Percentiles rank a stretch among this genome's conserved stretches.
Evolutionary conservation across 2,329 filamentous ascomycete genomes (phyloP).

Genomic region (Neonectria magnoliae): DNA sequence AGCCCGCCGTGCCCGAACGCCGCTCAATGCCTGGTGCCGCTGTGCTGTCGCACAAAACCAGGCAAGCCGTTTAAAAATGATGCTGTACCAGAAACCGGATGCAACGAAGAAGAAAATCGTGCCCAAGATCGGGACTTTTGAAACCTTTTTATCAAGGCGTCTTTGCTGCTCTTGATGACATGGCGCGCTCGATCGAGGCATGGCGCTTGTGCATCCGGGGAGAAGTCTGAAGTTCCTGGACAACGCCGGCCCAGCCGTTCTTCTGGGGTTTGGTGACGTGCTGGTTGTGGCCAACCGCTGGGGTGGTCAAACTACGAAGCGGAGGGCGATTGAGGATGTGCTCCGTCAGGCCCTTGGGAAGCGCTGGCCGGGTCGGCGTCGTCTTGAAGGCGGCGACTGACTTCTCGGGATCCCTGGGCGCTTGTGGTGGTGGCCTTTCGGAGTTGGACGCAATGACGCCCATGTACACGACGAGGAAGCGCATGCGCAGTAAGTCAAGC

Average conservation of each 20-base stretch:
- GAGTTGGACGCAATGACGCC: constrained; percentile 59
- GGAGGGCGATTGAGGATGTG: constrained; percentile 58
- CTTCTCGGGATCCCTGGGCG: constrained; percentile 50
- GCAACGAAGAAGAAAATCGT: constrained; percentile 31
- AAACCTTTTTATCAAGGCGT: constrained; percentile 40
- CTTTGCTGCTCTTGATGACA: constrained; percentile 53
- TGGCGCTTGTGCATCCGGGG: constrained; percentile 70
- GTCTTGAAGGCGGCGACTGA: constrained; percentile 36
- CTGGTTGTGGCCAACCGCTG: constrained; percentile 63
- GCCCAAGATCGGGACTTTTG: constrained; percentile 18
- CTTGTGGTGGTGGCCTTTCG: constrained; percentile 48
- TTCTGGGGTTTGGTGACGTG: constrained; percentile 58
- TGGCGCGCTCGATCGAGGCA: constrained; percentile 69
- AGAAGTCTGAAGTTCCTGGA: constrained; percentile 69
- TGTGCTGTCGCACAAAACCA: constrained; percentile 29
- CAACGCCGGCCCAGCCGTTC: constrained; percentile 70
- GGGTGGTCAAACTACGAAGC: constrained; percentile 63
- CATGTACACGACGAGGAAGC: constrained; percentile 72
- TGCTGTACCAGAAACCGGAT: constrained; percentile 29
- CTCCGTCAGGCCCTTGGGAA: constrained; percentile 57
- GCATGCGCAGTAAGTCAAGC: constrained; percentile 70
- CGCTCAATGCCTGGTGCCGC: constrained; percentile 29
- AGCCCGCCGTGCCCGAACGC: constrained; percentile 35
- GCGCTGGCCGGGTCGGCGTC: constrained; percentile 45
- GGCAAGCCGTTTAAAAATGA: constrained; percentile 31